Conservation (phyloP, 2,329 filamentous ascomycete species). For the Davidsoniella virescens region DNA sequence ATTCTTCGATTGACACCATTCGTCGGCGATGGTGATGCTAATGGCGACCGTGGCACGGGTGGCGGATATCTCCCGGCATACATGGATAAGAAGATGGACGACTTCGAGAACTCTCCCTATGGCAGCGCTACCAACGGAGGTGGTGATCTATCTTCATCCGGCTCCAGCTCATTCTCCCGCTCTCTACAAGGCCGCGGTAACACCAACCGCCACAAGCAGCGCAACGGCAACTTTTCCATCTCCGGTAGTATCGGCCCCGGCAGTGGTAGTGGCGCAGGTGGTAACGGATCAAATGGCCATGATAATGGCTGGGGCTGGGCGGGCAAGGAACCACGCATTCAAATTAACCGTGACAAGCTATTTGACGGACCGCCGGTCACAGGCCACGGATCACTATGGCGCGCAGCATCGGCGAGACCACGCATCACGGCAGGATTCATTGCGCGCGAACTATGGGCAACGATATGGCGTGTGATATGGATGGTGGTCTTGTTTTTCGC, state of each 20-base stretch:
- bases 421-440: slow-evolving; percentile 29
- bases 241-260: slow-evolving; percentile 13
- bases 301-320: slow-evolving; percentile 27
- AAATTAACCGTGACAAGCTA: slow-evolving; percentile 31
- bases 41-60: slow-evolving; percentile 15
- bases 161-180: slow-evolving; percentile 14
- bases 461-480: slow-evolving; percentile 44
- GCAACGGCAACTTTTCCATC: slow-evolving; percentile 2
- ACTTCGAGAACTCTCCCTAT: slow-evolving; percentile 22
- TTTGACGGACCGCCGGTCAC: slow-evolving; percentile 18
- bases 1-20: slow-evolving; percentile 37
- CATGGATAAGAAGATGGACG: slow-evolving; percentile 39
- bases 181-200: slow-evolving; percentile 6
- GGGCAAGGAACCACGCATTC: slow-evolving; percentile 33
- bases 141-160: slow-evolving; percentile 16
- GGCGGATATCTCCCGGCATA: slow-evolving; percentile 28
- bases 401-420: slow-evolving; percentile 20
- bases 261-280: slow-evolving; percentile 13
- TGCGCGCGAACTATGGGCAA: slow-evolving; percentile 42
- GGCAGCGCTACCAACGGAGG: slow-evolving; percentile 19
- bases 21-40: slow-evolving; percentile 26
- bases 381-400: slow-evolving; percentile 12
- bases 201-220: slow-evolving; percentile 17
- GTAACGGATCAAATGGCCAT: slow-evolving; percentile 14
- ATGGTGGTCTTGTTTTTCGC: slow-evolving; percentile 49